Conservation (phyloP, 768 basidiomycete species). For the Pulveroboletus sp. region DNA sequence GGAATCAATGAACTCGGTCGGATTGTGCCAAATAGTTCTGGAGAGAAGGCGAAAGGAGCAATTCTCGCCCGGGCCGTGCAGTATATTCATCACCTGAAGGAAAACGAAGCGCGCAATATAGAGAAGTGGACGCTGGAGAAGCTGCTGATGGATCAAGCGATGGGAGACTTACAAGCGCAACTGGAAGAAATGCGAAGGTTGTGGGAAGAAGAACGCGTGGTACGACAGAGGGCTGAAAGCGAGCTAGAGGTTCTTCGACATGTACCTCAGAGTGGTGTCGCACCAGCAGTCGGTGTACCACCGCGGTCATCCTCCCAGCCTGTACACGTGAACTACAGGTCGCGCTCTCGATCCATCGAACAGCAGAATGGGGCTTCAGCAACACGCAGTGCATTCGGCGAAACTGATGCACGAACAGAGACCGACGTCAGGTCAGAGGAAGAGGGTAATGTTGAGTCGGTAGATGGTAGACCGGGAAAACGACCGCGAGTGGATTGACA, state of each 20-base stretch:
- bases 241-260: slow-evolving; percentile 57
- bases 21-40: slow-evolving; percentile 82
- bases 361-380: slow-evolving; percentile 17
- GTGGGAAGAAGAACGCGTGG: slow-evolving; percentile 73
- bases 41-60: slow-evolving; percentile 86
- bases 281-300: background rate
- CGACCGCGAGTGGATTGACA: slow-evolving; percentile 30
- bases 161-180: slow-evolving; percentile 81
- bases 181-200: slow-evolving; percentile 75
- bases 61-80: slow-evolving; percentile 84
- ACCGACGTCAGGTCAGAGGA: slow-evolving; percentile 17
- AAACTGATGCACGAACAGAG: slow-evolving; percentile 21
- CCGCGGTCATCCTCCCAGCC: slow-evolving; percentile 19
- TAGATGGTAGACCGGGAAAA: slow-evolving; percentile 27
- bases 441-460: slow-evolving; percentile 9
- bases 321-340: slow-evolving; percentile 6
- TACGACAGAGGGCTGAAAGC: slow-evolving; percentile 54
- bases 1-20: slow-evolving; percentile 90
- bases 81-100: slow-evolving; percentile 88
- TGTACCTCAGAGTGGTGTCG: slow-evolving; percentile 18
- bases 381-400: slow-evolving; percentile 9
- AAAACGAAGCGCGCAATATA: slow-evolving; percentile 85
- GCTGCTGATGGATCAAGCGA: slow-evolving; percentile 85
- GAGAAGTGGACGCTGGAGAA: slow-evolving; percentile 95
- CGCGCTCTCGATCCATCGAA: slow-evolving; percentile 28